Conservation (phyloP, 768 basidiomycete genomes). For the Lactarius akahatsu region DNA sequence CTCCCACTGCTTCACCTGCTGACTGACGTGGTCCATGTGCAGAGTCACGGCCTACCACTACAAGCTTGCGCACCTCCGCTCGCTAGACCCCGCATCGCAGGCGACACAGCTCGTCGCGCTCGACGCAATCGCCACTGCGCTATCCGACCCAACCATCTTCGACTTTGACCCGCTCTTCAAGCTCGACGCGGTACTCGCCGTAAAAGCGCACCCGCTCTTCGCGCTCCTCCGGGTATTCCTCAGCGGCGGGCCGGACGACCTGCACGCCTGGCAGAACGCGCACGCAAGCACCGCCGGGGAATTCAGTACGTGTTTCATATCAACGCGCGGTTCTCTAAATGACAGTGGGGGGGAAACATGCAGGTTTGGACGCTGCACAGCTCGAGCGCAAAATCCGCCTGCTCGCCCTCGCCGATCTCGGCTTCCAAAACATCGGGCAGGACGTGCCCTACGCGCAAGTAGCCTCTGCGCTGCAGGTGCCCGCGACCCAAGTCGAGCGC, state of each 20-base stretch:
- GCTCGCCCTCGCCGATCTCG: constrained; percentile 70
- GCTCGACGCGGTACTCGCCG: background rate
- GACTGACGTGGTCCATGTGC: constrained; percentile 36
- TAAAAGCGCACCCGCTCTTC: constrained; percentile 54
- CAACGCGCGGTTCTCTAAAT: background rate
- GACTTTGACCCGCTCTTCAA: constrained; percentile 76
- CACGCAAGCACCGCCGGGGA: constrained; percentile 52
- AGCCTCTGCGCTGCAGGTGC: constrained; percentile 64
- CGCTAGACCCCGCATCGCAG: background rate
- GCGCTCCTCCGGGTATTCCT: constrained; percentile 72
- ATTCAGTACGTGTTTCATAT: constrained; percentile 45
- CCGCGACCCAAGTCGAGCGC: constrained; percentile 67
- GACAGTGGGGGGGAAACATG: background rate
- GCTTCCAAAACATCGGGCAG: constrained; percentile 69
- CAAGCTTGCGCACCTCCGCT: background rate
- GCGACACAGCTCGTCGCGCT: constrained; percentile 35
- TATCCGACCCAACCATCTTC: constrained; percentile 65
- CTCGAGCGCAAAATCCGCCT: constrained; percentile 82
- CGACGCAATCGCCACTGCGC: constrained; percentile 59
- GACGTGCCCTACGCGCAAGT: constrained; percentile 71
- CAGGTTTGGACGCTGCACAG: constrained; percentile 56
- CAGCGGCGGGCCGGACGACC: constrained; percentile 59
- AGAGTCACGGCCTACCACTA: background rate
- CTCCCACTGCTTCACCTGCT: constrained; percentile 47
- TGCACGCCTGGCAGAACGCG: constrained; percentile 34